phyloP scores from a whole-genome alignment of 2,329 filamentous ascomycete genomes.

The Coniochaeta sp. region DNA sequence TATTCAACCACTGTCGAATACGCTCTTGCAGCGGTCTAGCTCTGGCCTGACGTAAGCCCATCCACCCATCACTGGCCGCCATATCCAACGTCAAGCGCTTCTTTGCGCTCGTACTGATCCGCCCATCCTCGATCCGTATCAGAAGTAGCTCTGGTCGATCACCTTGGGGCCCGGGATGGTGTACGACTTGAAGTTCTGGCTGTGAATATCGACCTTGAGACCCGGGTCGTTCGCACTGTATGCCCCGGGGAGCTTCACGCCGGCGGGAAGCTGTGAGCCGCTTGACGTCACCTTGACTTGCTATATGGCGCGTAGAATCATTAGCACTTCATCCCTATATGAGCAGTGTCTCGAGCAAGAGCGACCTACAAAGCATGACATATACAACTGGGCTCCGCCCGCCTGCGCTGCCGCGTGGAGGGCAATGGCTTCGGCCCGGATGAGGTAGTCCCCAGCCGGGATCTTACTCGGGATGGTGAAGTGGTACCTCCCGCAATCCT shows the following conservation, averaged over 20 bases:
- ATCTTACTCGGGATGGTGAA: constrained; percentile 31
- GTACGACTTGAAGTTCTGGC: constrained; percentile 24
- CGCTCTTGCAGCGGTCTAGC: not conserved
- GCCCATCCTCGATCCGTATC: not conserved
- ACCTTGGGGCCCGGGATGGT: constrained; percentile 30
- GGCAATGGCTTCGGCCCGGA: constrained; percentile 36
- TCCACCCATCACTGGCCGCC: not conserved
- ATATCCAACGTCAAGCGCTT: not conserved
- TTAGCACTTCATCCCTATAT: not conserved
- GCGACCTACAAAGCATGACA: constrained; percentile 15
- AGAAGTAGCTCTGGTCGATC: constrained; percentile 15
- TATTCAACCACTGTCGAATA: not conserved
- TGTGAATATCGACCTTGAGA: constrained; percentile 39
- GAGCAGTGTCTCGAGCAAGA: not conserved
- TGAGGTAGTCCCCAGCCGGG: constrained; percentile 33
- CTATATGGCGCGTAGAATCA: constrained; percentile 3
- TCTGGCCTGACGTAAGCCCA: not conserved
- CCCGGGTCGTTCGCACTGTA: constrained; percentile 39
- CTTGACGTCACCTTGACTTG: constrained; percentile 38
- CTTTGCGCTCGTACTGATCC: not conserved
- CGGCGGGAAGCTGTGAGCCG: constrained; percentile 30
- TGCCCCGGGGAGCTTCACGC: constrained; percentile 39
- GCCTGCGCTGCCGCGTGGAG: constrained; percentile 27
- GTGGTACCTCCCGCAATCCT: constrained; percentile 22
- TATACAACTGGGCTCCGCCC: constrained; percentile 18